Conservation (phyloP, 2,329 filamentous ascomycete genomes). For the Arthrinium phaeospermum region DNA sequence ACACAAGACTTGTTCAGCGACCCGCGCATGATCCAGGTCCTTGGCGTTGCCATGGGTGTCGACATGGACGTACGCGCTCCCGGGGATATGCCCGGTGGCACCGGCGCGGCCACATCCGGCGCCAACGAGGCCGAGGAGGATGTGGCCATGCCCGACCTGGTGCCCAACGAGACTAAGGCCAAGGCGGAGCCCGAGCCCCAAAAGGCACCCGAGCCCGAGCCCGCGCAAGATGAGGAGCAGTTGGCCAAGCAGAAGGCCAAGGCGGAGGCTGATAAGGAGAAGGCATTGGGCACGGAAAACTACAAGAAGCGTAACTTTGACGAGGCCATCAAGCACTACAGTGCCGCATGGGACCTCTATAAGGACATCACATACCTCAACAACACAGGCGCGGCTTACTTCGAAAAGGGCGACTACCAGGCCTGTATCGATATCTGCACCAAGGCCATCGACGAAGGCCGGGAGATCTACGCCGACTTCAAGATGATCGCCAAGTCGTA, state of each 20-base stretch:
- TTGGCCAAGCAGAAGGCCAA: conserved; percentile 87
- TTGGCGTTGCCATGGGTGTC: conserved; percentile 91
- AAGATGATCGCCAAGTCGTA: conserved; percentile 99
- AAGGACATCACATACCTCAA: conserved; percentile 99
- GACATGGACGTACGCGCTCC: conserved; percentile 75
- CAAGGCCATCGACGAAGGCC: conserved; percentile 88
- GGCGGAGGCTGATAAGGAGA: conserved; percentile 91
- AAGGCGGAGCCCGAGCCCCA: conserved; percentile 58
- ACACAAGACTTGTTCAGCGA: conserved; percentile 84
- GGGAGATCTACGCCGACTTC: conserved; percentile 90
- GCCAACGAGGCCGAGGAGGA: conserved; percentile 69
- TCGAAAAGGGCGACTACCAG: conserved; percentile 94
- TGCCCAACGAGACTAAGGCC: conserved; percentile 41
- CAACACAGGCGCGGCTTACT: conserved; percentile 92
- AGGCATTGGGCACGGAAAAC: conserved; percentile 88
- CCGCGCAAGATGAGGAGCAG: conserved; percentile 80
- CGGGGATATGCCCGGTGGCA: conserved; percentile 41
- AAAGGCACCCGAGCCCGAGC: conserved; percentile 60
- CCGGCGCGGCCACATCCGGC: conserved; percentile 32
- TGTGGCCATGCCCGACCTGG: conserved; percentile 77
- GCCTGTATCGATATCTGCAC: conserved; percentile 86
- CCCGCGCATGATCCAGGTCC: conserved; percentile 89
- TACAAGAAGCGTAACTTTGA: conserved; percentile 99
- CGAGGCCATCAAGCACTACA: conserved; percentile 91
- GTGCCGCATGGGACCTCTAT: conserved; percentile 89